These are phyloP conservation scores for Xylaria scruposa DNA, from an alignment of 495 filamentous ascomycete genomes.

Conservation along the genomic window DNA sequence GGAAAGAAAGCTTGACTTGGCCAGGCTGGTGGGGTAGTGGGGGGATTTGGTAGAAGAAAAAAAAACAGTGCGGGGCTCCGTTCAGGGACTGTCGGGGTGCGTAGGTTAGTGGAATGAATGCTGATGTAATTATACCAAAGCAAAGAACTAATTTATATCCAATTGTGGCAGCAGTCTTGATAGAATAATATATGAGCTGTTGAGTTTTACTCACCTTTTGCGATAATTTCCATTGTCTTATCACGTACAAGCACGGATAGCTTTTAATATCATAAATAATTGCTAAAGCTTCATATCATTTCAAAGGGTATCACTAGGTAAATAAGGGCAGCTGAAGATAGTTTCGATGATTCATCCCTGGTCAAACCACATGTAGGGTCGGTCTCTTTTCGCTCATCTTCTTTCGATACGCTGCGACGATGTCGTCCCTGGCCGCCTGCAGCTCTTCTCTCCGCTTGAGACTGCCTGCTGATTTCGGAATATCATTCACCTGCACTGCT, in stretches of 20 bases:
- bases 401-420: constrained; percentile 82
- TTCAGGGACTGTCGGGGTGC: background rate
- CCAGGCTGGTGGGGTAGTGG: constrained; percentile 18
- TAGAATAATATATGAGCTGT: background rate
- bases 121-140: too few relatives aligned
- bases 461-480: constrained; percentile 80
- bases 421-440: constrained; percentile 71
- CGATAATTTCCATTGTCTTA: background rate
- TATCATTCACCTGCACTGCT: constrained; percentile 71
- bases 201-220: background rate
- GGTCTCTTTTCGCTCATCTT: constrained; percentile 74
- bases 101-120: too few relatives aligned
- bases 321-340: background rate
- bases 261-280: background rate
- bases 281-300: background rate
- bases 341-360: background rate
- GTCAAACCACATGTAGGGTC: constrained; percentile 10
- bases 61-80: background rate
- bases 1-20: constrained; percentile 6
- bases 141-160: too few relatives aligned
- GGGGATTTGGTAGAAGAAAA: too few relatives aligned
- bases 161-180: background rate
- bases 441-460: constrained; percentile 83
- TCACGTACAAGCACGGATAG: background rate
- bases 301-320: constrained; percentile 24